Evolutionary conservation across 73 alveolate genomes (phyloP), one percentile per base, ranked within the genome.

Genomic region (Paramecium sonneborni): DNA sequence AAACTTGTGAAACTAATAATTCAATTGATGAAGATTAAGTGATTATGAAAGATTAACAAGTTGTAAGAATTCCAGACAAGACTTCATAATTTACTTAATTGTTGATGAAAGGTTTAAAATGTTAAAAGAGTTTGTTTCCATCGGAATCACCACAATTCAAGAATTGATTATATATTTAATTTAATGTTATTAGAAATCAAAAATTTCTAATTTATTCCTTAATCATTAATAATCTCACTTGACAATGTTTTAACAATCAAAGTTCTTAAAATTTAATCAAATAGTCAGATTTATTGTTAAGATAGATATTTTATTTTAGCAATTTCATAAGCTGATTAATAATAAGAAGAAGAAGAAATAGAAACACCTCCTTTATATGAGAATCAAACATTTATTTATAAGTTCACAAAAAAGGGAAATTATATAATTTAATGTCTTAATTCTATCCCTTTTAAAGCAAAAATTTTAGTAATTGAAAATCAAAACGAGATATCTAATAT

Each of bases 111-210:
- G 90, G 43, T 0, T 20, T 21, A 24, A 30, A 34, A 41, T 38
- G 70, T 21, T 18, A 39, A 79, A 23, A 34, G 15, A 44, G 74
- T 15, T 46, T 41, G 12, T 79, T 41, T 79, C 76, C 90, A 20
- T 43, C 90, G n/a, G 90, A 79, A 79, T 79, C 90, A 32, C 90
- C 90, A 21, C 72, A 79, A 79, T 79, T 79, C 55, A 79, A 79
- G 74, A 79, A 43, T 24, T 79, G 90, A 79, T 72, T 72, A 79
- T 79, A 43, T 79, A 79, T 41, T 79, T 52, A 52, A 52, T 52
- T 52, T 79, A 37, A 79, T 79, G 90, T 30, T 38, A 30, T 43
- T 79, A 79, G 69, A 43, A 43, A 79, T 79, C 90, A 79, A 79
- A 79, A 79, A 79, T 79, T 79, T 79, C 72, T 44, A 79, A 79